Conservation (phyloP, 371 early-diverging fungal genomes). For the Capniomyces stellatus region DNA sequence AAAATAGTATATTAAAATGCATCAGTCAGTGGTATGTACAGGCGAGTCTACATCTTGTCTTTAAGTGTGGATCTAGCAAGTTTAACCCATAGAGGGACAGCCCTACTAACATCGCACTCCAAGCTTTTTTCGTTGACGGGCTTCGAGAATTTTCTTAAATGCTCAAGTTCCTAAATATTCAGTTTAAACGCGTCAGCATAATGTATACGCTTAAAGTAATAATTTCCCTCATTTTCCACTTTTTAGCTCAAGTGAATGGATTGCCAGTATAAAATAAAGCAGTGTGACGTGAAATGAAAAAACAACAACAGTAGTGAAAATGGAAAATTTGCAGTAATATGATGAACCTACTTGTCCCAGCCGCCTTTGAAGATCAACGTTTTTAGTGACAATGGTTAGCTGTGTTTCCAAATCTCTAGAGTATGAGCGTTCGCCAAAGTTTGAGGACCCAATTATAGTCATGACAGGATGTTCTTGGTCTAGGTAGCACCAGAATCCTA, state of each 20-base stretch:
- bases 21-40: too few species aligned
- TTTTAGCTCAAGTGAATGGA: too few species aligned
- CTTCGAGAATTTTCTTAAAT: neutral
- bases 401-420: constrained; percentile 81
- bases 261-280: neutral
- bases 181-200: too few species aligned
- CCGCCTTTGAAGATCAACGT: constrained; percentile 30
- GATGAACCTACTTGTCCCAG: constrained; percentile 45
- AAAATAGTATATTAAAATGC: too few species aligned
- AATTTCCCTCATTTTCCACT: too few species aligned
- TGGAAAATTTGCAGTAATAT: too few species aligned
- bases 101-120: neutral
- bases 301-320: too few species aligned
- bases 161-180: neutral
- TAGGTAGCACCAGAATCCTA: constrained; percentile 35
- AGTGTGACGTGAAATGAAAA: too few species aligned
- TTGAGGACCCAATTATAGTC: constrained; percentile 82
- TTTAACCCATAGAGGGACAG: neutral
- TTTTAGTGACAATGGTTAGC: constrained; percentile 44
- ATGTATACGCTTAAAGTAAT: too few species aligned
- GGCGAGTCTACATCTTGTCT: neutral
- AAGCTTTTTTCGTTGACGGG: neutral
- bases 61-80: neutral
- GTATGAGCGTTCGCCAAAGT: constrained; percentile 79
- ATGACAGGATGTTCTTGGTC: constrained; percentile 29